Evolutionary conservation across 2,329 filamentous ascomycete genomes (phyloP).

Genomic region (Harringtonia lauricola): DNA sequence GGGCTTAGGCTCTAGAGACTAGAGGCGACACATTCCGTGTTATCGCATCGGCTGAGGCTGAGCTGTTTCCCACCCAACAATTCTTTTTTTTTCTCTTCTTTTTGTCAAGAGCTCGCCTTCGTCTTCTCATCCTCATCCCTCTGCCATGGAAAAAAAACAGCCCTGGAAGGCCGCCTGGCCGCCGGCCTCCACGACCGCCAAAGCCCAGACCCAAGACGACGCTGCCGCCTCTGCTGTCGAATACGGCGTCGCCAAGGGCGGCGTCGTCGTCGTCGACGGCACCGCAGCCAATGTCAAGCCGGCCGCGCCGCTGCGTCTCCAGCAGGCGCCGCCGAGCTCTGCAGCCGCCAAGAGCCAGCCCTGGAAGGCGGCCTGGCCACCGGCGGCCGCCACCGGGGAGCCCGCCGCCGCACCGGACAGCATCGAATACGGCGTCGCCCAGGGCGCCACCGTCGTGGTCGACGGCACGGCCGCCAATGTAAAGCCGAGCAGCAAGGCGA

Average conservation of each 20-base stretch:
- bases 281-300: constrained; percentile 10
- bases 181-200: neutral
- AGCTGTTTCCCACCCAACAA: too few species aligned
- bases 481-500: neutral
- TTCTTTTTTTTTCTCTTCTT: neutral
- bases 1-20: too few species aligned
- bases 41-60: too few species aligned
- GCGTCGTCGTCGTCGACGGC: constrained; percentile 8
- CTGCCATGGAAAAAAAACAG: constrained; percentile 7
- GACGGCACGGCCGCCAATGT: constrained; percentile 8
- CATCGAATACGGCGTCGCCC: constrained; percentile 4
- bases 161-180: constrained; percentile 11
- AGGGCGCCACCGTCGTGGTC: constrained; percentile 4
- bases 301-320: constrained; percentile 2
- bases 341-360: constrained; percentile 6
- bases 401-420: neutral
- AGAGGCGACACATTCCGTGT: too few species aligned
- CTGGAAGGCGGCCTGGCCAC: constrained; percentile 6
- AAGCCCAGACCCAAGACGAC: neutral
- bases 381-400: neutral
- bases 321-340: too few species aligned
- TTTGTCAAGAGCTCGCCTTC: neutral
- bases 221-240: neutral
- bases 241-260: constrained; percentile 6
- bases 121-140: neutral